Percentiles rank a stretch among this genome's conserved stretches.
These are phyloP conservation scores for Schizophyllum commune DNA, from an alignment of 1,284 basidiomycete genomes.

Conservation along the genomic window DNA sequence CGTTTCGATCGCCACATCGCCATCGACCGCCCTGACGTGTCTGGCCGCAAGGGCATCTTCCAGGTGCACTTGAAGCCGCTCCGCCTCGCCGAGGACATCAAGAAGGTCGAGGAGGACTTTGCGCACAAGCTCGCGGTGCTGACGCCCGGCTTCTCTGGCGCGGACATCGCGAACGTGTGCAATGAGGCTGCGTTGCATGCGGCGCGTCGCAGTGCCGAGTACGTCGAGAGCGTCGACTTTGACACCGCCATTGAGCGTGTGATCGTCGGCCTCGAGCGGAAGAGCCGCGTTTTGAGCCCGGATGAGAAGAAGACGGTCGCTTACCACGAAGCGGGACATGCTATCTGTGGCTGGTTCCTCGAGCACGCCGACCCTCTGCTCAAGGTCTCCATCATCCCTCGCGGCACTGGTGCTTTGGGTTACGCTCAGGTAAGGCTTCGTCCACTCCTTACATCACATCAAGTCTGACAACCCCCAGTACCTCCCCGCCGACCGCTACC, in stretches of 20 bases:
- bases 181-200: conserved; percentile 97
- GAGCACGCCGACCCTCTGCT: conserved; percentile 95
- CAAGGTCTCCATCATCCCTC: conserved; percentile 98
- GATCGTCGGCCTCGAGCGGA: conserved; percentile 94
- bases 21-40: conserved; percentile 93
- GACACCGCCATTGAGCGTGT: conserved; percentile 98
- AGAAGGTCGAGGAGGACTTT: conserved; percentile 49
- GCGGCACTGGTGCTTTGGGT: conserved; percentile 92
- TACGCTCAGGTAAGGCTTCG: conserved; percentile 76
- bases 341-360: conserved; percentile 93
- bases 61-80: conserved; percentile 88
- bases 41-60: conserved; percentile 92
- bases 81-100: conserved; percentile 55
- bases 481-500: conserved; percentile 92
- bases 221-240: conserved; percentile 82
- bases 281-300: conserved; percentile 86
- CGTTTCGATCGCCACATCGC: conserved; percentile 97
- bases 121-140: conserved; percentile 92
- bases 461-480: conserved; percentile 45
- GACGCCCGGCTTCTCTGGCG: conserved; percentile 97
- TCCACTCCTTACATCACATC: neutral
- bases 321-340: conserved; percentile 98
- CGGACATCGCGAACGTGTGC: conserved; percentile 98
- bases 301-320: conserved; percentile 99
- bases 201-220: conserved; percentile 77